Percentiles rank a stretch among this genome's conserved stretches.
Evolutionary conservation across 192 early-diverging fungal genomes (phyloP).

Genomic region (Coemansia biformis): DNA sequence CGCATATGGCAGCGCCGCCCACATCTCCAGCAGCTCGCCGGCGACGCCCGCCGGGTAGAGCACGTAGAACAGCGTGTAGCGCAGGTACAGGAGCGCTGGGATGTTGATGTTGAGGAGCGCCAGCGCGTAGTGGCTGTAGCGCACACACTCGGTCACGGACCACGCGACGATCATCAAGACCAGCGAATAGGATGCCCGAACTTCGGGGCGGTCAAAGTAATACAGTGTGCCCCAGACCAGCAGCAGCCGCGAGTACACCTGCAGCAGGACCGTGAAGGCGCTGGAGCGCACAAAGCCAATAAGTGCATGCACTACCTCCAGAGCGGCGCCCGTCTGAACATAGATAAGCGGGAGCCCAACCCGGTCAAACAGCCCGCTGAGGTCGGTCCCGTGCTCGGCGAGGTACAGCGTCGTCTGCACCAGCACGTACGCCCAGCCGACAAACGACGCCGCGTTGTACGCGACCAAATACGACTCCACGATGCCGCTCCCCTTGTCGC

Average conservation of each 20-base stretch:
- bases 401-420: constrained; percentile 53
- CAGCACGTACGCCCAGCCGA: constrained; percentile 78
- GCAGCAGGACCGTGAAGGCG: constrained; percentile 71
- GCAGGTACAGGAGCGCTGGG: constrained; percentile 30
- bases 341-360: constrained; percentile 59
- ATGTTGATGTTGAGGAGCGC: constrained; percentile 59
- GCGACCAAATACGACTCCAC: constrained; percentile 65
- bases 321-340: constrained; percentile 77
- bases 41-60: constrained; percentile 88
- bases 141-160: constrained; percentile 84
- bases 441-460: constrained; percentile 79
- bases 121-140: constrained; percentile 86
- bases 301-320: constrained; percentile 66
- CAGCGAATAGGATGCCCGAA: constrained; percentile 62
- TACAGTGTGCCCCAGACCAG: constrained; percentile 79
- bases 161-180: constrained; percentile 86
- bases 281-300: constrained; percentile 77
- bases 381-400: constrained; percentile 51
- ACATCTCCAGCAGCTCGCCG: constrained; percentile 75
- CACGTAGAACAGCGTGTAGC: constrained; percentile 93
- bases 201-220: constrained; percentile 63
- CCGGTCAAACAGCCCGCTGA: constrained; percentile 56
- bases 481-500: constrained; percentile 15
- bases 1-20: constrained; percentile 62
- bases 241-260: constrained; percentile 81